phyloP scores from a whole-genome alignment of 768 basidiomycete genomes.

The Pleurotus salmoneostramineus region DNA sequence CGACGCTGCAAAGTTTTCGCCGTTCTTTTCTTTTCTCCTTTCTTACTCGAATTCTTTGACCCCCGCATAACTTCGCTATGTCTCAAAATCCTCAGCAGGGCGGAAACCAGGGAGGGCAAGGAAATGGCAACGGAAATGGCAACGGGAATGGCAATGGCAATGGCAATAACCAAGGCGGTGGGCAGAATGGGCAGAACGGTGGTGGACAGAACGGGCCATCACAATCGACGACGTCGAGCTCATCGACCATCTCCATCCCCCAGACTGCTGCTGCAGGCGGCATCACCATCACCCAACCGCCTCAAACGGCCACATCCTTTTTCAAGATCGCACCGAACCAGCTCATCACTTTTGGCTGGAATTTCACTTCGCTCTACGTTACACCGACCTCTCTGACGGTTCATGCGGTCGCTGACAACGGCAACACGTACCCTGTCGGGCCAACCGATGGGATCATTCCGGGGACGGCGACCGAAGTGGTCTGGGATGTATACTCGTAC shows the following conservation, averaged over 20 bases:
- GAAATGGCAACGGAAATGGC: neutral
- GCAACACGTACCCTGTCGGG: slow-evolving; percentile 87
- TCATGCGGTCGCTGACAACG: slow-evolving; percentile 79
- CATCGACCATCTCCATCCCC: slow-evolving; percentile 33
- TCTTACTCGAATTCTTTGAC: neutral
- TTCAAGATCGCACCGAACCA: slow-evolving; percentile 80
- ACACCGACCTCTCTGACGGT: slow-evolving; percentile 77
- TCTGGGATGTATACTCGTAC: slow-evolving; percentile 81
- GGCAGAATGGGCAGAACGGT: neutral
- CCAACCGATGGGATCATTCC: slow-evolving; percentile 68
- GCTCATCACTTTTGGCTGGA: slow-evolving; percentile 88
- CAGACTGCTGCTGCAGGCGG: slow-evolving; percentile 54
- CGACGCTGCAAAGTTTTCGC: neutral
- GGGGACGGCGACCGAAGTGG: slow-evolving; percentile 65
- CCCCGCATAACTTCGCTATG: neutral
- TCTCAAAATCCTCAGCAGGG: neutral
- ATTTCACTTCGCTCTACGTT: slow-evolving; percentile 69
- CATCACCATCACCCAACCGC: slow-evolving; percentile 77
- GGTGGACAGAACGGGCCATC: neutral
- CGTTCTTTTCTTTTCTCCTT: neutral
- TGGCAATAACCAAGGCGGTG: neutral
- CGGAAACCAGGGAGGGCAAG: neutral
- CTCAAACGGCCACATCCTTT: slow-evolving; percentile 76
- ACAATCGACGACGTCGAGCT: neutral
- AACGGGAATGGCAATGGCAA: neutral